phyloP scores from a whole-genome alignment of 2,329 filamentous ascomycete genomes.

The Aspergillus tamarii region DNA sequence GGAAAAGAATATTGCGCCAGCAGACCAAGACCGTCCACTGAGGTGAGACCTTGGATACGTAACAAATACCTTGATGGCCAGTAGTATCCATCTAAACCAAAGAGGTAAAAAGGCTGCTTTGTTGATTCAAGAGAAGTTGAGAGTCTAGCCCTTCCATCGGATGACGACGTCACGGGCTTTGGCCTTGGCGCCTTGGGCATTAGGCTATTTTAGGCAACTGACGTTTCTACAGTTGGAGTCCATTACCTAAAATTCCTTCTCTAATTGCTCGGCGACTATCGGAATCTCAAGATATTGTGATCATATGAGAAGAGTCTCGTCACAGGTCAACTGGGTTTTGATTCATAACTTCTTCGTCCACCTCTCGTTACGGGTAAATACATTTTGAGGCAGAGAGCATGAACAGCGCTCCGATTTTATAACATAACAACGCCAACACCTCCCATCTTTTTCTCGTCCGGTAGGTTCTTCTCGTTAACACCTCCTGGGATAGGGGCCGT shows the following conservation, averaged over 20 bases:
- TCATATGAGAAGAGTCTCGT: not conserved
- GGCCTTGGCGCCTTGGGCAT: slow-evolving; percentile 23
- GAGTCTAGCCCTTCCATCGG: not conserved
- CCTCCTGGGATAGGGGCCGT: slow-evolving; percentile 84
- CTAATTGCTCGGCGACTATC: not conserved
- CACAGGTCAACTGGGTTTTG: not conserved
- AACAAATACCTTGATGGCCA: not conserved
- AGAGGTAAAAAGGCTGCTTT: slow-evolving; percentile 1
- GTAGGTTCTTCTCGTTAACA: slow-evolving; percentile 74
- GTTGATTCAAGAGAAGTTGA: slow-evolving; percentile 6
- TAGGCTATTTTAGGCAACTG: not conserved
- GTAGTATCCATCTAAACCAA: not conserved
- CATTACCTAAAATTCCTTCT: not conserved
- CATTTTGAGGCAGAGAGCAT: slow-evolving; percentile 1
- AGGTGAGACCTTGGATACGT: not conserved
- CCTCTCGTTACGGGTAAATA: slow-evolving; percentile 4
- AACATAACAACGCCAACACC: slow-evolving; percentile 90
- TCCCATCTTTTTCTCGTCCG: slow-evolving; percentile 77
- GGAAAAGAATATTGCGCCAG: not conserved
- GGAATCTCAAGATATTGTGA: not conserved
- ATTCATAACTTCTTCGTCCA: slow-evolving; percentile 3
- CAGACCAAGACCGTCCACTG: not conserved
- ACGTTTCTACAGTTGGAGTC: not conserved
- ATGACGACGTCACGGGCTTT: slow-evolving; percentile 20
- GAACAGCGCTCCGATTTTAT: slow-evolving; percentile 39